Percentiles rank a stretch among this genome's conserved stretches.
These are phyloP conservation scores for Nepenthes mirabilis DNA, from an alignment of 148 eudicot species.

Conservation along the genomic window DNA sequence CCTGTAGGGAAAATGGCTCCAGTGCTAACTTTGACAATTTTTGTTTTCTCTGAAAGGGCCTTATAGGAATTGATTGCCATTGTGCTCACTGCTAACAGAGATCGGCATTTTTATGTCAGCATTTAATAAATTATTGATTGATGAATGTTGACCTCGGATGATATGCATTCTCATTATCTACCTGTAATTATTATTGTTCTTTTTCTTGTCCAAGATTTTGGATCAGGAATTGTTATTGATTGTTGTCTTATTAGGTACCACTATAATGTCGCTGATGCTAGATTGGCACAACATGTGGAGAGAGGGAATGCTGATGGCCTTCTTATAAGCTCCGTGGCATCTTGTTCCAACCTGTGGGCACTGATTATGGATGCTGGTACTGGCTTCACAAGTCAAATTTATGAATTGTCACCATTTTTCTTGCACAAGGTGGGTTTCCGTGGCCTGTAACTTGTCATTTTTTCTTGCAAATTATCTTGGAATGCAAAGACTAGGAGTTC, in stretches of 20 bases:
- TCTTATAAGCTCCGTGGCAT: constrained; percentile 65
- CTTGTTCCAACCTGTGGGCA: constrained; percentile 82
- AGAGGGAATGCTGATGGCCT: constrained; percentile 73
- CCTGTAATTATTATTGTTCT: not conserved
- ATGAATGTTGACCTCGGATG: no score
- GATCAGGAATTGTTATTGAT: not conserved
- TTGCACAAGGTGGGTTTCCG: constrained; percentile 55
- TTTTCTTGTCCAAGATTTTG: not conserved
- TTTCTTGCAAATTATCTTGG: not conserved
- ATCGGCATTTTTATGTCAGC: no score
- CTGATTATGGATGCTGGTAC: constrained; percentile 94
- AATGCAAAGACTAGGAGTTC: not conserved
- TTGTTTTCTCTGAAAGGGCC: no score
- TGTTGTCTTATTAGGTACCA: constrained; percentile 43
- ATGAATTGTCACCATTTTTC: constrained; percentile 65
- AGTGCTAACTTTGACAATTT: no score
- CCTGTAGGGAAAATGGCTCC: no score
- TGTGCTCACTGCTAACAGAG: no score
- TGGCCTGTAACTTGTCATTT: not conserved
- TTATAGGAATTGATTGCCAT: no score
- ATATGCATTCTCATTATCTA: not conserved
- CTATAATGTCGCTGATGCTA: constrained; percentile 78
- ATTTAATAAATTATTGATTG: no score
- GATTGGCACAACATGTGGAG: constrained; percentile 81
- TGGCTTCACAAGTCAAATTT: constrained; percentile 57